These are phyloP conservation scores for Colletotrichum lupini DNA, from an alignment of 2,329 filamentous ascomycete genomes.

Conservation along the genomic window DNA sequence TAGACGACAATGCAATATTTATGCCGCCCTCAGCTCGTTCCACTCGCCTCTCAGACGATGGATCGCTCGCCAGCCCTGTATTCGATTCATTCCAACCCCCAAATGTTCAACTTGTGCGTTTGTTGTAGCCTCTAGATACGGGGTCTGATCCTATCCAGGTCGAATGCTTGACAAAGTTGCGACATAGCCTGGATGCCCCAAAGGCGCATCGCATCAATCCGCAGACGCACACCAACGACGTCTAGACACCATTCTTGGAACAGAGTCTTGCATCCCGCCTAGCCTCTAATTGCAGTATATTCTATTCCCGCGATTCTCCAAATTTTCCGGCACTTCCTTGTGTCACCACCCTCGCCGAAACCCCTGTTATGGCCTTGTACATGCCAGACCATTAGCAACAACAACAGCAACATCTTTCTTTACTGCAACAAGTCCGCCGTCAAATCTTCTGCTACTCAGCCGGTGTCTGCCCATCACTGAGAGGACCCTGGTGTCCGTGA, in stretches of 20 bases:
- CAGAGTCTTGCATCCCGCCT: not conserved
- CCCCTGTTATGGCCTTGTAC: constrained; percentile 31
- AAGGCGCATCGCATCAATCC: not conserved
- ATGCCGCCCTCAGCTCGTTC: constrained; percentile 10
- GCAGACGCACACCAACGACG: not conserved
- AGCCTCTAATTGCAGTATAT: not conserved
- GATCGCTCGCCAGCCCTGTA: not conserved
- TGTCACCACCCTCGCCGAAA: constrained; percentile 16
- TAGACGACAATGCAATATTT: constrained; percentile 3
- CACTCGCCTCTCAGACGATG: constrained; percentile 3
- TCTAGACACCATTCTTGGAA: not conserved
- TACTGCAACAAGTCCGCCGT: not conserved
- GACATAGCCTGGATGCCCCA: not conserved
- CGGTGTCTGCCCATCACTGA: constrained; percentile 3
- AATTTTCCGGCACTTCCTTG: constrained; percentile 5
- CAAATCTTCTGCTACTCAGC: not conserved
- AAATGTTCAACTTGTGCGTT: not conserved
- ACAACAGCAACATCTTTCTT: constrained; percentile 9
- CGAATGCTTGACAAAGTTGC: not conserved
- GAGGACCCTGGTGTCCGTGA: constrained; percentile 46
- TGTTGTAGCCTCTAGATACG: constrained; percentile 1
- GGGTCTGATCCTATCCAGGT: not conserved
- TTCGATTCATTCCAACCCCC: not conserved
- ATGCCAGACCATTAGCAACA: constrained; percentile 27
- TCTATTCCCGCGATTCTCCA: constrained; percentile 2